Evolutionary conservation across 257 asterid species (phyloP).

Genomic region (Lavandula angustifolia): DNA sequence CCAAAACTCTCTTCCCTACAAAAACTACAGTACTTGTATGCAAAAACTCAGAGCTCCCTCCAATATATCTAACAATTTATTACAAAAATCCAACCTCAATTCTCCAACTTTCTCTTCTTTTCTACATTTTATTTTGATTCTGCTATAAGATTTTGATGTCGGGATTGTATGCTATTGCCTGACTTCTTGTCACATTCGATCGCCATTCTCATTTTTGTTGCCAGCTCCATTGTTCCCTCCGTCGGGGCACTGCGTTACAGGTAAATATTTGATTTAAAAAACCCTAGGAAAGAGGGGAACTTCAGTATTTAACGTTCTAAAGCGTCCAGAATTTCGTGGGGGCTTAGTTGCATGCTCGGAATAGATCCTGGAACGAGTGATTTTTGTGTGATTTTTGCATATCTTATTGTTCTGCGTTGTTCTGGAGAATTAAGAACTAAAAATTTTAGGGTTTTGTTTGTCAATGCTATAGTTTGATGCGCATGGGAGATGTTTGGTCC

Average conservation of each 20-base stretch:
- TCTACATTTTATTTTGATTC: not conserved
- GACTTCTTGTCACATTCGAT: conserved; percentile 39
- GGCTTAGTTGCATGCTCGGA: conserved; percentile 43
- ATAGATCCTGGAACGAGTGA: conserved; percentile 49
- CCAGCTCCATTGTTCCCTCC: conserved; percentile 35
- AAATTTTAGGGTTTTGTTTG: conserved; percentile 38
- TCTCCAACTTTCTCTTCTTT: not conserved
- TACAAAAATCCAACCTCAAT: conserved; percentile 30
- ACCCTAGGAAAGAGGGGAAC: conserved; percentile 25
- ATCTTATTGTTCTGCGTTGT: conserved; percentile 25
- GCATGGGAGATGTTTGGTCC: conserved; percentile 61
- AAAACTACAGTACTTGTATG: conserved; percentile 45
- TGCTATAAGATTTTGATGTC: conserved; percentile 5
- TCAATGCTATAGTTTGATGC: conserved; percentile 65
- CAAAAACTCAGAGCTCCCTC: conserved; percentile 48
- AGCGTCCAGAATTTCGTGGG: conserved; percentile 27
- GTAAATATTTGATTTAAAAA: conserved; percentile 34
- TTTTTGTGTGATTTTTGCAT: conserved; percentile 13
- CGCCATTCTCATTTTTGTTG: conserved; percentile 41
- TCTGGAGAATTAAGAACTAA: conserved; percentile 33
- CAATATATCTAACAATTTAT: conserved; percentile 32
- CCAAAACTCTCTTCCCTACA: conserved; percentile 42
- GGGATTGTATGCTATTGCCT: conserved; percentile 25
- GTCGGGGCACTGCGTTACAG: conserved; percentile 41
- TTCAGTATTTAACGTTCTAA: conserved; percentile 30